Base-by-base conservation (phyloP, 768 basidiomycete genomes). In the Galerina marginata region DNA sequence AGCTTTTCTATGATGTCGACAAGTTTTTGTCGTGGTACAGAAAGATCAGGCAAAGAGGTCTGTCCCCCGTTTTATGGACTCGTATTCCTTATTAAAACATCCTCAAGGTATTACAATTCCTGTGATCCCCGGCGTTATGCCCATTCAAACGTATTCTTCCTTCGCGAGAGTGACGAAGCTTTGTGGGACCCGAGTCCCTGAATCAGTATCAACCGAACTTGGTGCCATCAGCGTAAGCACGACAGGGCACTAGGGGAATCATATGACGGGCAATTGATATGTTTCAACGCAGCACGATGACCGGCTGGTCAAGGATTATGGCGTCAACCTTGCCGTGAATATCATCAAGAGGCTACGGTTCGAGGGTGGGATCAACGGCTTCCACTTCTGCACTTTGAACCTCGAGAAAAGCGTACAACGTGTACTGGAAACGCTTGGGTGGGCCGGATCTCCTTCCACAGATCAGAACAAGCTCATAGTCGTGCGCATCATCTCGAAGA, bases 331-430 rank as follows among this genome's bases (percentile, higher is more conserved):
- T 4, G 92, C 95, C 1, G 88, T 92, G 10, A 79, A 86, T 26
- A 96, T 93, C 83, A 90, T 98, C 66, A 74, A 71, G 61, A 83
- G 76, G 47, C 77, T 90, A 33, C 86, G 81, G 12, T 72, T 63
- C 20, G 81, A 84, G 60, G 86, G 86, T 12, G 79, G 79, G 20
- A 78, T 93, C 39, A 75, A 80, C 7, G 95, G 95, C 0, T 84
- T 99, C 46, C 95, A 99, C 73, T 90, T 99, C 68, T 99, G 95
- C 72, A 99, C 97, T 1, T 82, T 99, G 60, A 99, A 99, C 74
- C 86, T 99, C 9, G 97, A 99, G 72, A 96, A 94, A 79, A 96
- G 95, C 66, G 90, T 99, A 2, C 89, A 90, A 56, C 85, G 88
- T 12, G 87, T 98, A 9, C 77, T 99, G 51, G 94, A 96, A 67